These are phyloP conservation scores for Chaetomium strumarium DNA, from an alignment of 2,329 filamentous ascomycete genomes.

Conservation along the genomic window DNA sequence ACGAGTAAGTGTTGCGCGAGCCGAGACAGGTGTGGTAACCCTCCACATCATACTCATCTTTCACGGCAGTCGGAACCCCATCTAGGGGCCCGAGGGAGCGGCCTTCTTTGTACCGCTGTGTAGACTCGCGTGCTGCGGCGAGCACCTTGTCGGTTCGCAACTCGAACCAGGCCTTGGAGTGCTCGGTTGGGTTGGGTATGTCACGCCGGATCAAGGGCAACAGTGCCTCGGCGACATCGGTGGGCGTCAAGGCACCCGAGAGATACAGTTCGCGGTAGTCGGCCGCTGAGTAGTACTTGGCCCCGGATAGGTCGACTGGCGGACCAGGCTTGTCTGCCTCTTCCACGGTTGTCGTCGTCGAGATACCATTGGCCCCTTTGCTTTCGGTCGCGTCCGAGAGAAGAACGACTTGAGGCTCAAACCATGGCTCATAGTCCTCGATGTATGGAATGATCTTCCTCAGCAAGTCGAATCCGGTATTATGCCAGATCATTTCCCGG, in stretches of 20 bases:
- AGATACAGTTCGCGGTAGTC: slow-evolving; percentile 42
- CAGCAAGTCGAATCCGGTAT: slow-evolving; percentile 57
- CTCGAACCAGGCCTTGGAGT: slow-evolving; percentile 42
- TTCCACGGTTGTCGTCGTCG: not conserved
- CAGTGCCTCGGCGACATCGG: slow-evolving; percentile 40
- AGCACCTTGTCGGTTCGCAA: slow-evolving; percentile 37
- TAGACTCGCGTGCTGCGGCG: slow-evolving; percentile 40
- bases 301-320: slow-evolving; percentile 12
- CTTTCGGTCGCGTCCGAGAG: slow-evolving; percentile 15
- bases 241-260: slow-evolving; percentile 40
- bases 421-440: slow-evolving; percentile 43
- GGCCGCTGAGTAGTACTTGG: slow-evolving; percentile 40
- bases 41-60: slow-evolving; percentile 71
- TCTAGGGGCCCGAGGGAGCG: slow-evolving; percentile 59
- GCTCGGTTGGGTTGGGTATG: slow-evolving; percentile 31
- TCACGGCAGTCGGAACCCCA: slow-evolving; percentile 67
- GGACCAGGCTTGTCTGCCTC: slow-evolving; percentile 9
- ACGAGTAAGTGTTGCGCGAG: slow-evolving; percentile 54
- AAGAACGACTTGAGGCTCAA: slow-evolving; percentile 42
- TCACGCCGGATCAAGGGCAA: slow-evolving; percentile 41
- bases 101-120: slow-evolving; percentile 44
- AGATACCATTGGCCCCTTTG: not conserved
- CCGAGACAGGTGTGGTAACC: slow-evolving; percentile 65
- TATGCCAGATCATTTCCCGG: slow-evolving; percentile 53
- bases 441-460: slow-evolving; percentile 48